Evolutionary conservation across 208 protist genomes (phyloP), one percentile per base, ranked within the genome.

Genomic region (Leishmania turanica): DNA sequence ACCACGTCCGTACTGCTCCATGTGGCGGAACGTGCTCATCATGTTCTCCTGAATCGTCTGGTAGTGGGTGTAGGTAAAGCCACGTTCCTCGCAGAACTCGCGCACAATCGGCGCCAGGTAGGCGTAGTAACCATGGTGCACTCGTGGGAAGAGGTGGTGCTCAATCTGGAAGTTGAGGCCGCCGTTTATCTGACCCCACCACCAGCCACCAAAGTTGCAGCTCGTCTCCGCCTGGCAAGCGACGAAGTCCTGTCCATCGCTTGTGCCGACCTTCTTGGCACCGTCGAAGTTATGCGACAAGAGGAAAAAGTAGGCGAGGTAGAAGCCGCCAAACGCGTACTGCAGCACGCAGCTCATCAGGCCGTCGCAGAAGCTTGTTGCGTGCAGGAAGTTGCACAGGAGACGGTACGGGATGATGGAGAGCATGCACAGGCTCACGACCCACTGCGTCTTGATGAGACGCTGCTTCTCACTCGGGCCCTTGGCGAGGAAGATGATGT

Each of bases 141-240:
- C 89, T 8, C 92, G 85, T 27, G 95, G 95, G 77, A 97, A 98
- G 9, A 98, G 84, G 77, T 98, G 95, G 78, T 98, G 95, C 85
- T 96, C 95, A 47, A 95, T 98, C 80, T 98, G 95, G 76, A 94
- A 96, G 85, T 97, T 97, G 45, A 98, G 87, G 9, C 93, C 95
- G 51, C 95, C 95, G 84, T 92, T 94, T 51, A 96, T 78, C 77
- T 93, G 89, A 0, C 84, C 92, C 90, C 91, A 89, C 87, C 89
- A 93, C 91, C 90, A 94, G 27, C 92, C 91, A 56, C 90, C 89
- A 66, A 96, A 90, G 84, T 91, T 94, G 82, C 89, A 92, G 84
- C 90, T 93, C 79, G 89, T 93, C 81, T 94, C 89, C 7, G 82
- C 87, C 79, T 96, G 92, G 66, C 89, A 89, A 1, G 83, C 84